Evolutionary conservation across 306 rosid species (phyloP), one percentile per base, ranked within the genome.

Genomic region (Lathyrus aphaca): DNA sequence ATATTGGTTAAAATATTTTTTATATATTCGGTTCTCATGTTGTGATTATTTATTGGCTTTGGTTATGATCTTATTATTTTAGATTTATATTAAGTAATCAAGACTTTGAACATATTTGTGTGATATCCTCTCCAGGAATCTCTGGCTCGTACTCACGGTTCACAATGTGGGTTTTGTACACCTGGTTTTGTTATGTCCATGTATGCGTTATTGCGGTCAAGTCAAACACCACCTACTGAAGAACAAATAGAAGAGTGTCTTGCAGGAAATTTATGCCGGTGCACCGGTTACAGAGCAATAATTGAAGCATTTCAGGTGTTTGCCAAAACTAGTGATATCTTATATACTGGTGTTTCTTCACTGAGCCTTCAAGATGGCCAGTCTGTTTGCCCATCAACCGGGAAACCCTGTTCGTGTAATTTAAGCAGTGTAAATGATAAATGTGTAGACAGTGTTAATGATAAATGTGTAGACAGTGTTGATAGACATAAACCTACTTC

Each of bases 201-300:
- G 82, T 90, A 90, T 77, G 90, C 95, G 13, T 85, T 90, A 68
- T 80, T 94, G 61, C 85, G 98, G 75, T 88, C 98, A 50, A 84
- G 95, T 77, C 87, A 75, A 78, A 80, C 79, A 57, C 89, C 90
- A 5, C 98, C 98, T 65, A 84, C 74, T 35, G 88, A 88, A 74
- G 92, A 88, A 82, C 87, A 84, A 81, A 88, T 88, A 73, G 97
- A 94, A 84, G 98, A 90, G 81, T 85, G 91, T 74, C 95, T 94
- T 23, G 92, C 93, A 12, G 97, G 98, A 85, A 94, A 94, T 80
- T 80, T 94, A 81, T 90, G 98, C 82, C 84, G 97, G 6, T 94
- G 98, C 74, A 94, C 98, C 18, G 98, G 98, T 76, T 94, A 94
- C 80, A 87, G 98, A 83, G 95, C 98, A 64, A 94, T 94, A 62